Evolutionary conservation across 257 asterid genomes (phyloP), one percentile per base, ranked within the genome.

Genomic region (Pogostemon cablin): DNA sequence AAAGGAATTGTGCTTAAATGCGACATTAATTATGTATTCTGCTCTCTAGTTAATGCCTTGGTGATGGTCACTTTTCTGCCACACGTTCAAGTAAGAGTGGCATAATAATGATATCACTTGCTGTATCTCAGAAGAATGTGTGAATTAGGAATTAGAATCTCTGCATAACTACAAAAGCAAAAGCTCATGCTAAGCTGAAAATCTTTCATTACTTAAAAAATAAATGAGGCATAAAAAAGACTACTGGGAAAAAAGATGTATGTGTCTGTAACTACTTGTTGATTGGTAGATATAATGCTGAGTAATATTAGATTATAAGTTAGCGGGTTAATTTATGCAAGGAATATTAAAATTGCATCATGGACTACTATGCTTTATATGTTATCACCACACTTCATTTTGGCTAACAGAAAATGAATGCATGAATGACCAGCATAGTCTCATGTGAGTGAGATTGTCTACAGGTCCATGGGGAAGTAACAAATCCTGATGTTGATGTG

Each of bases 381-480:
- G 15, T 58, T 20, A 41, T 57, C 32, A 40, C 15, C 65, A 59
- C 7, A 76, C 62, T 56, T 46, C 20, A 46, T 55, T 49, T 3
- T 62, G 35, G 9, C 6, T 59, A 10, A 42, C 11, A 7, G 58
- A 34, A 15, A 7, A 55, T 41, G 47, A 44, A 43, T 63, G 62
- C 54, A 60, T 17, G 46, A 42, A 71, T 32, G 58, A 39, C 32
- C 40, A 15, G 48, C 52, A 55, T 34, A n/a, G 34, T 10, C 62
- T 59, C 32, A 38, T 40, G 40, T 40, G 32, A 61, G 3, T 64
- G 77, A 73, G 20, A 60, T 46, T 73, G 38, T 52, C 52, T 72
- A 71, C 84, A 93, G 98, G 96, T 93, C 68, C 99, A 93, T 78
- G 99, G 99, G 62, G 97, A 93, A 84, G 99, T 93, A 50, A 89